Evolutionary conservation across 1,284 basidiomycete genomes (phyloP), one percentile per base, ranked within the genome.

Genomic region (Amylostereum areolatum): DNA sequence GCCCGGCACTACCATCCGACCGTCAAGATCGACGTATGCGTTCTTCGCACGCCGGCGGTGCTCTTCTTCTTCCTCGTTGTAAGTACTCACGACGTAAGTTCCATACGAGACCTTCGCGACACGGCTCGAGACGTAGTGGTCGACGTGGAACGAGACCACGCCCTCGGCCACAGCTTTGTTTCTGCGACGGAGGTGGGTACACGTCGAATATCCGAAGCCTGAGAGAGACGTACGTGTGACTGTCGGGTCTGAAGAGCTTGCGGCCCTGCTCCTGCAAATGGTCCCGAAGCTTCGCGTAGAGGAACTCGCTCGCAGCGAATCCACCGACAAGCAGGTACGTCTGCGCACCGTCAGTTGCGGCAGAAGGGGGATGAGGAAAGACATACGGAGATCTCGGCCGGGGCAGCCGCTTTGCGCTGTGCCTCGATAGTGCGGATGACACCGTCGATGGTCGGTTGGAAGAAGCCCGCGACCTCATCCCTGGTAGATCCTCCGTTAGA

Each of bases 121-220:
- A 9, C 78, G 63, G 0, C 67, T 67, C 6, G 70, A 64, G 7
- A 81, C 78, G 18, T 67, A 68, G 48, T 72, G 75, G 52, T 81
- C 73, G 31, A 80, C 51, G 48, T 72, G 74, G 54, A 71, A 80
- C 0, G 73, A 78, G 25, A 80, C 64, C 0, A 74, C 77, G 2
- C 79, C 78, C 42, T 80, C 74, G 0, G 78, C 71, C 0, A 80
- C 79, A 2, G 76, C 78, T 51, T 80, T 80, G 53, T 76, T 79
- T 34, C 78, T 79, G 45, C 4, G 8, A n/a, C n/a, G n/a, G n/a
- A n/a, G n/a, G n/a, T n/a, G n/a, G n/a, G n/a, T n/a, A n/a, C n/a
- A n/a, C n/a, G 32, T 29, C 28, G 10, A 3, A 25, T 27, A 8
- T 3, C 33, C 8, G 11, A 37, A 29, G 31, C 33, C 8, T 28